Evolutionary conservation across 129 eudicot species (phyloP).

Genomic region (Centrapalus pauciflorus): DNA sequence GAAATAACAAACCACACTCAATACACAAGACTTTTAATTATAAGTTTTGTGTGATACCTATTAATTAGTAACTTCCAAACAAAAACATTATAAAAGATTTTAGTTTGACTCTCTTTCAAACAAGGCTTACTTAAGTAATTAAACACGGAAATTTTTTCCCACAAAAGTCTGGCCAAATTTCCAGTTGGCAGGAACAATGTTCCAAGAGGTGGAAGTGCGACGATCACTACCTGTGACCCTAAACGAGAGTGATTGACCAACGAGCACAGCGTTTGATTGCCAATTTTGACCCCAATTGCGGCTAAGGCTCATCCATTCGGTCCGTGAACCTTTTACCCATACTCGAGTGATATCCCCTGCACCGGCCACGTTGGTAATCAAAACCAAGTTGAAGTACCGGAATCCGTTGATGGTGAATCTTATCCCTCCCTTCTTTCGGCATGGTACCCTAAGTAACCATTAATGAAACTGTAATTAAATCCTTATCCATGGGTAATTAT

Average conservation of each 20-base stretch:
- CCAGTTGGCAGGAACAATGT: slow-evolving; percentile 64
- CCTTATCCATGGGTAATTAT: neutral
- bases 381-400: slow-evolving; percentile 70
- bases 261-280: slow-evolving; percentile 54
- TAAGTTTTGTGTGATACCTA: slow-evolving; percentile 1
- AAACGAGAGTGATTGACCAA: slow-evolving; percentile 68
- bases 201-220: slow-evolving; percentile 61
- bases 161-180: slow-evolving; percentile 71
- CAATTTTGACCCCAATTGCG: slow-evolving; percentile 85
- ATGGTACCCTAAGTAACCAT: slow-evolving; percentile 46
- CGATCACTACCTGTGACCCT: slow-evolving; percentile 62
- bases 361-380: slow-evolving; percentile 75
- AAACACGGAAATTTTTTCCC: slow-evolving; percentile 65
- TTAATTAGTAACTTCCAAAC: neutral
- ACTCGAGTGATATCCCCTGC: slow-evolving; percentile 61
- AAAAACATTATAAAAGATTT: neutral
- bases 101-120: neutral
- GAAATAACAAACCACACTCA: neutral
- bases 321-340: slow-evolving; percentile 60
- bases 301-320: slow-evolving; percentile 62
- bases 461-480: neutral
- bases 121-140: neutral
- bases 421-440: slow-evolving; percentile 64
- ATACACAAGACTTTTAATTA: slow-evolving; percentile 9
- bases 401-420: slow-evolving; percentile 64